These are phyloP conservation scores for Euryodendron excelsum DNA, from an alignment of 148 eudicot genomes.

Conservation along the genomic window DNA sequence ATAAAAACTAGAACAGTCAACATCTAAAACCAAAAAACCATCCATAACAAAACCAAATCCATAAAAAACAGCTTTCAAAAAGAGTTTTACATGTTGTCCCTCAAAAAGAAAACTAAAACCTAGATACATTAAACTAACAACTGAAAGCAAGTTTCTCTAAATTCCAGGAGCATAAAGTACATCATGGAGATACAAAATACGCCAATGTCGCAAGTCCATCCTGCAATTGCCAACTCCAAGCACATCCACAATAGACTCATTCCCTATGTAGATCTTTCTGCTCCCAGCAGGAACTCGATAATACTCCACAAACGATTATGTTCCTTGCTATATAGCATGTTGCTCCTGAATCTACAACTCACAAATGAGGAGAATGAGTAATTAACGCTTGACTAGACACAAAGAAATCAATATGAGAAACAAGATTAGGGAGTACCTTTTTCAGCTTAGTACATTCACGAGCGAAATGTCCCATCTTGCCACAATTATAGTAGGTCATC, in stretches of 20 bases:
- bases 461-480: no score
- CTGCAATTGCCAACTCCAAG: background rate
- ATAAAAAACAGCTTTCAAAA: background rate
- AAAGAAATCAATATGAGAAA: no score
- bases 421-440: no score
- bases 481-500: background rate
- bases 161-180: no score
- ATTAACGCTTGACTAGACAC: no score
- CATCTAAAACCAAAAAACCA: constrained; percentile 9
- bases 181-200: no score
- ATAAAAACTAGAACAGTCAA: background rate
- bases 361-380: no score
- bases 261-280: background rate
- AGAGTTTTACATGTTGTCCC: background rate
- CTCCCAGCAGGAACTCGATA: background rate
- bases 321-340: background rate
- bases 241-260: background rate
- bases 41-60: background rate
- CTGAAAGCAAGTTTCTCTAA: no score
- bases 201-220: background rate
- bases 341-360: background rate
- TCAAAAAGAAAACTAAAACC: background rate
- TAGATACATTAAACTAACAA: no score
- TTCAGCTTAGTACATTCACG: no score
- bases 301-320: background rate